Evolutionary conservation across 192 early-diverging fungal species (phyloP), one percentile per base, ranked within the genome.

Genomic region (Kappamyces sp.): DNA sequence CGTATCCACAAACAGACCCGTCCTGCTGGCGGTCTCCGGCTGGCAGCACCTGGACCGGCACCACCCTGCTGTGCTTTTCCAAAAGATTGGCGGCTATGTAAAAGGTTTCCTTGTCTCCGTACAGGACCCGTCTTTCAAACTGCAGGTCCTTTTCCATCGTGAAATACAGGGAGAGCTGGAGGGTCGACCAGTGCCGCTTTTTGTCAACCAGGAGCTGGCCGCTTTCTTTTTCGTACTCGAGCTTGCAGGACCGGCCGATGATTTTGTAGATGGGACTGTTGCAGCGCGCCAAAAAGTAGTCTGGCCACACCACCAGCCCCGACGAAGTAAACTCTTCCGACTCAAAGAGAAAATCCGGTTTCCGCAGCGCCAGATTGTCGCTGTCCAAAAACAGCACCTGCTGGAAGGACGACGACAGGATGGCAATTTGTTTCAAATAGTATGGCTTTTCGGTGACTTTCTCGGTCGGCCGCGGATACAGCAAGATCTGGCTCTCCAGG

Each of bases 51-150:
- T 14, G 36, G 22, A 9, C 36, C 2, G 50, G 50, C 0, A 52
- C 29, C 40, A 39, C 40, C n/a, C 40, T 12, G 22, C 40, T 38
- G 4, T 30, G 36, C 15, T n/a, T n/a, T 4, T 39, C 50, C 2
- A 52, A 30, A 4, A 39, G n/a, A 52, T 52, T 39, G 14, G 54
- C 54, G 12, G 54, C 40, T 14, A 42, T 34, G 11, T 36, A 39
- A 42, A 57, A 57, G 8, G 54, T 57, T 34, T 57, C 54, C 45
- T 57, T 57, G 32, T 57, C 54, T 5, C 54, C 54, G 4, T 52
- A 52, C 22, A 52, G 50, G 36, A 52, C 40, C 50, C 50, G 36
- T 39, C 14, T 52, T 34, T 52, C 50, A 38, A 38, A 39, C 29
- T 52, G 50, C 36, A 38, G 40, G 12, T 31, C 40, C 12, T 52